Base-by-base conservation (phyloP, 1,284 basidiomycete species). In the Phellopilus nigrolimitatus region DNA sequence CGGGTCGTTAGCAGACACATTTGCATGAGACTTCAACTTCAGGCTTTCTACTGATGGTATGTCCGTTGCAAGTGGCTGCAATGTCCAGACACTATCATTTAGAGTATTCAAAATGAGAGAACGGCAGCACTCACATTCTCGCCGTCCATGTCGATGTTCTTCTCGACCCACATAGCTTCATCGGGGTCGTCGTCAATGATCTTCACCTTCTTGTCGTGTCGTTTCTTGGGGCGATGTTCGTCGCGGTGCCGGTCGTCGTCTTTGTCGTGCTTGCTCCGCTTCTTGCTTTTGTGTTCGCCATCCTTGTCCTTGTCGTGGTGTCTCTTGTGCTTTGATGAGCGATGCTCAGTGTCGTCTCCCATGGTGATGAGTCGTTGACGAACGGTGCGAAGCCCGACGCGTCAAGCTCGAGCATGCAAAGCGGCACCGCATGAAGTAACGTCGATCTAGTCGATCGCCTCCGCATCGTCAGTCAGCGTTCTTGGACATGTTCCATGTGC, bases 131-230 rank as follows among this genome's bases (percentile, higher is more conserved):
- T 61, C 61, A 90, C 90, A 60, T 70, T 68, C 67, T 87, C 81
- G 13, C 84, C 82, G 40, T 84, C 84, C 69, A 83, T 80, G 62
- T 86, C 84, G 40, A 91, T 82, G 59, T 90, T 88, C 73, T 91
- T 91, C 69, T 93, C 90, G 31, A 88, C 78, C 91, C 91, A 93
- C 72, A 89, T 79, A 47, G 81, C 82, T 57, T 82, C 83, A 59
- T 76, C 70, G 28, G 75, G 73, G 62, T 87, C 82, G 52, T 88
- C 84, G 58, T 86, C 86, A 1, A 84, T 76, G 22, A 86, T 78
- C 34, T 69, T 64, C 47, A 76, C 56, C 38, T 65, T 61, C 59
- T 62, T 68, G 43, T 65, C 67, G 38, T 64, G 69, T 50, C 66
- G 66, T 56, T 67, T 72, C 51, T 64, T 66, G 24, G 40, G 43